Evolutionary conservation across 768 basidiomycete genomes (phyloP).

Genomic region (Nidularia sp.): DNA sequence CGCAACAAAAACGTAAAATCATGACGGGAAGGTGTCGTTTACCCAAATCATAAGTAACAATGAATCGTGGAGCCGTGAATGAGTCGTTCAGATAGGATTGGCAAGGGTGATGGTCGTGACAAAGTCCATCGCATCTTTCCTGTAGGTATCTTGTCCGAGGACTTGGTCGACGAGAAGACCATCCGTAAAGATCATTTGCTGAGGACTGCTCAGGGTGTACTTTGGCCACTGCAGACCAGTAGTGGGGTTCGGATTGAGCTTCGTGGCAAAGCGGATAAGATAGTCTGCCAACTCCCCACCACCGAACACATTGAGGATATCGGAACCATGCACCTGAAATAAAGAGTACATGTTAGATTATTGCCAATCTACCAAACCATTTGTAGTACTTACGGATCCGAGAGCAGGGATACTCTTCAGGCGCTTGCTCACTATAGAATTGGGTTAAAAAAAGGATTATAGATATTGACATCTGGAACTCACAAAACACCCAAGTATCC

Average conservation of each 20-base stretch:
- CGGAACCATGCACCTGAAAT: slow-evolving; percentile 35
- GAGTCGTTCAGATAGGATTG: slow-evolving; percentile 15
- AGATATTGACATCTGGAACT: slow-evolving; percentile 4
- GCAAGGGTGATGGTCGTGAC: slow-evolving; percentile 23
- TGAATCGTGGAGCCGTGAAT: neutral
- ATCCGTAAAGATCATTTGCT: slow-evolving; percentile 34
- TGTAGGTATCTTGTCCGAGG: slow-evolving; percentile 34
- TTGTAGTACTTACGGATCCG: slow-evolving; percentile 32
- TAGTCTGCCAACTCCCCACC: slow-evolving; percentile 40
- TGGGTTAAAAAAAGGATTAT: neutral
- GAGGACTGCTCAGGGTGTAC: slow-evolving; percentile 24
- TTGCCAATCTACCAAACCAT: neutral
- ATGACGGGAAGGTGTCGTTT: too few relatives aligned
- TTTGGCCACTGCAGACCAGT: slow-evolving; percentile 37
- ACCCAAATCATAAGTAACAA: neutral
- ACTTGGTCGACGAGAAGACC: slow-evolving; percentile 17
- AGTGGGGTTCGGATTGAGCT: slow-evolving; percentile 34
- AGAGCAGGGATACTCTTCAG: slow-evolving; percentile 36
- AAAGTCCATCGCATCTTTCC: slow-evolving; percentile 27
- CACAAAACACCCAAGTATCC: slow-evolving; percentile 36
- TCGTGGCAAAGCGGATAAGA: slow-evolving; percentile 38
- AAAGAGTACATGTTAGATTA: neutral
- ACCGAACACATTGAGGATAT: slow-evolving; percentile 36
- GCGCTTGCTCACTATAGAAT: slow-evolving; percentile 37
- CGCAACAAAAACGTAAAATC: too few relatives aligned